Evolutionary conservation across 306 rosid species (phyloP).

Genomic region (Trichosanthes cucumerina): DNA sequence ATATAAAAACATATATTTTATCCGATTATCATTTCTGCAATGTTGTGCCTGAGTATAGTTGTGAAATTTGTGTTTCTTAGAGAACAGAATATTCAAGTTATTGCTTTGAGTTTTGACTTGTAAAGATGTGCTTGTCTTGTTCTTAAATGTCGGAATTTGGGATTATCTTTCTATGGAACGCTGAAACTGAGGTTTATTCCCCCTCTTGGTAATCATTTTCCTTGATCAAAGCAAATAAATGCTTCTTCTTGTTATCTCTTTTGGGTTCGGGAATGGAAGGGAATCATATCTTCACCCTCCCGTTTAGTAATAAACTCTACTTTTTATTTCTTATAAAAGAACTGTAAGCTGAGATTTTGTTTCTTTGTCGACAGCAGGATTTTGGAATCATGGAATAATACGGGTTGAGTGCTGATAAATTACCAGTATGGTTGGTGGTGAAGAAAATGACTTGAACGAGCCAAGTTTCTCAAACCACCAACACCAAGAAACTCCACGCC

Average conservation of each 20-base stretch:
- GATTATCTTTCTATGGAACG: not conserved
- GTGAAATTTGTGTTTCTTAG: not conserved
- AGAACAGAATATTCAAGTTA: not conserved
- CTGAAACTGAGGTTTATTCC: not conserved
- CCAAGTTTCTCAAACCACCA: not conserved
- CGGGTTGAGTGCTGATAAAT: not conserved
- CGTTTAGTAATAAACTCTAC: not conserved
- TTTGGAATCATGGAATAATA: not conserved
- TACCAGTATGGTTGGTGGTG: conserved; percentile 6
- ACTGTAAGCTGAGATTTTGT: not conserved
- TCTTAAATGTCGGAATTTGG: not conserved
- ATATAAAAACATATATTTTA: not conserved
- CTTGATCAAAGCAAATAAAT: not conserved
- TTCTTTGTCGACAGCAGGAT: not conserved
- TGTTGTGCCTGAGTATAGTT: not conserved
- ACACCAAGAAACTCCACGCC: not conserved
- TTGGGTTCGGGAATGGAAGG: not conserved
- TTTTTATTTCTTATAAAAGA: not conserved
- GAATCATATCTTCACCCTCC: not conserved
- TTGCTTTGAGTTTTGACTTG: not conserved
- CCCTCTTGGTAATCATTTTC: not conserved
- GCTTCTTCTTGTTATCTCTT: not conserved
- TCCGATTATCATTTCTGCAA: not conserved
- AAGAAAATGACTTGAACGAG: conserved; percentile 10
- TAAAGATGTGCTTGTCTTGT: not conserved